These are phyloP conservation scores for Apophysomyces elegans DNA, from an alignment of 371 early-diverging fungal species.

Conservation along the genomic window DNA sequence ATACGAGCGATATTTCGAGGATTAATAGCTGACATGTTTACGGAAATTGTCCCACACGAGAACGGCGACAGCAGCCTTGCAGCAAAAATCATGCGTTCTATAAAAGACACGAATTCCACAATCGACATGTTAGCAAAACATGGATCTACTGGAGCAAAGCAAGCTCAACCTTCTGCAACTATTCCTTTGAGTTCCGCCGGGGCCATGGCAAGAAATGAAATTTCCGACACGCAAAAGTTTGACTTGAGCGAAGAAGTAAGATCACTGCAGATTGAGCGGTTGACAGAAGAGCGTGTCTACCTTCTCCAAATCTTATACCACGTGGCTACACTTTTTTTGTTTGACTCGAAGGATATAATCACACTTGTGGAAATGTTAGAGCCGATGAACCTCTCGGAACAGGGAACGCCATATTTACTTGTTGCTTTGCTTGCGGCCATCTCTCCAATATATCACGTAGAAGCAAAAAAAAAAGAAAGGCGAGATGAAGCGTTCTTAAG, in stretches of 20 bases:
- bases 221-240: background rate
- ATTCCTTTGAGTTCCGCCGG: background rate
- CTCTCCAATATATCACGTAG: constrained; percentile 31
- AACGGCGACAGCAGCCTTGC: constrained; percentile 20
- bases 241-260: constrained; percentile 31
- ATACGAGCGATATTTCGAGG: constrained; percentile 47
- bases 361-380: constrained; percentile 60
- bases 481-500: constrained; percentile 20
- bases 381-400: constrained; percentile 54
- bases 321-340: constrained; percentile 51
- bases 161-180: constrained; percentile 8
- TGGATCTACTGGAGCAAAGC: constrained; percentile 14
- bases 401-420: constrained; percentile 60
- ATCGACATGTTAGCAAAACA: constrained; percentile 20
- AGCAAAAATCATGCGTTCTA: constrained; percentile 26
- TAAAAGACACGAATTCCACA: constrained; percentile 32
- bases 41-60: constrained; percentile 8
- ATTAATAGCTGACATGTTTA: constrained; percentile 29
- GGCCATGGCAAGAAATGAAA: background rate
- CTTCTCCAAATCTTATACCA: constrained; percentile 63
- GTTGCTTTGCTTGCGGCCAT: constrained; percentile 61
- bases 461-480: constrained; percentile 22
- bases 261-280: constrained; percentile 34
- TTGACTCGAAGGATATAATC: constrained; percentile 56
- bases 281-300: constrained; percentile 60